Percentiles rank a stretch among this genome's conserved stretches.
Conservation (phyloP, 192 early-diverging fungal species). For the Cladochytrium replicatum region DNA sequence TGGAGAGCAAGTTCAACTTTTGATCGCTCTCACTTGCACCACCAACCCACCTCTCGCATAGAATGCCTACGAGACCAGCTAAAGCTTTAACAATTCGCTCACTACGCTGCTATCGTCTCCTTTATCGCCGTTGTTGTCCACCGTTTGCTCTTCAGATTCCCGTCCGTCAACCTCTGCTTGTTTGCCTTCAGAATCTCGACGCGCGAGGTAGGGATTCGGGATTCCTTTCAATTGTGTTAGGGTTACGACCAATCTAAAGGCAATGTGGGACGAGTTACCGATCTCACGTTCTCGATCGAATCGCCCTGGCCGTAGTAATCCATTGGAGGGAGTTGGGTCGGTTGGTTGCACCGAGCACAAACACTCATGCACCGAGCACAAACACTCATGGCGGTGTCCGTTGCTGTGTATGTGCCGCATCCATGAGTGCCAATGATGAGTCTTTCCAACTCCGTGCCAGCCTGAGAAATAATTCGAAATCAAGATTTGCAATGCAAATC, state of each 20-base stretch:
- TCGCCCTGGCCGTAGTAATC: conserved; percentile 84
- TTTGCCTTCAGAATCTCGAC: conserved; percentile 61
- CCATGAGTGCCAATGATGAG: conserved; percentile 91
- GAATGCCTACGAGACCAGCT: conserved; percentile 22
- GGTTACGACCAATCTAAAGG: neutral
- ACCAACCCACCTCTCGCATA: conserved; percentile 59
- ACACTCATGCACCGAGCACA: conserved; percentile 38
- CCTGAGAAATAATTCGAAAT: conserved; percentile 18
- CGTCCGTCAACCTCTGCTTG: too few species aligned
- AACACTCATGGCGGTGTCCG: neutral
- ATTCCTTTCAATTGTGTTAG: conserved; percentile 40
- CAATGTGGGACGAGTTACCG: conserved; percentile 26
- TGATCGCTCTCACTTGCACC: too few species aligned
- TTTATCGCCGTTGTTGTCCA: too few species aligned
- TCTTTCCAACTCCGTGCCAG: conserved; percentile 71
- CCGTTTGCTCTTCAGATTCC: too few species aligned
- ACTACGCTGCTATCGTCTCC: too few species aligned
- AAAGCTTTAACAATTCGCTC: too few species aligned
- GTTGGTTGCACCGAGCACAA: conserved; percentile 92
- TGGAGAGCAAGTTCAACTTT: neutral
- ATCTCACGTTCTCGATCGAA: conserved; percentile 97
- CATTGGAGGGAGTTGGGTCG: conserved; percentile 71
- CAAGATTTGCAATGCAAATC: neutral
- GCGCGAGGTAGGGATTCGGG: conserved; percentile 59
- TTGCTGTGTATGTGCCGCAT: conserved; percentile 43